Evolutionary conservation across 2,329 filamentous ascomycete genomes (phyloP).

Genomic region (Penicillium sp.): DNA sequence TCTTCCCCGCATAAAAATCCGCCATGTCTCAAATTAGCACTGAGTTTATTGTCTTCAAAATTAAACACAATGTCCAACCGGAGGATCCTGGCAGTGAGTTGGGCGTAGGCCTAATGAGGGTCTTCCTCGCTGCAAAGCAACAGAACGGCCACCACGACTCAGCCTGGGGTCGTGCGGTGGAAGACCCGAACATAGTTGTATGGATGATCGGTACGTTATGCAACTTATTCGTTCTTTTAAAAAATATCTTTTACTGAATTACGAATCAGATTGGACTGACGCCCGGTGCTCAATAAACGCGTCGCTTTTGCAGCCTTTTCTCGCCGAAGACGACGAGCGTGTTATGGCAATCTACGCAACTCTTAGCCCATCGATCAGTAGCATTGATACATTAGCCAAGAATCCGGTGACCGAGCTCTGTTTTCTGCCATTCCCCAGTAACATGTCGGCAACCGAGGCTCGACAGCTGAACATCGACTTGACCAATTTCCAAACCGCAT

Average conservation of each 20-base stretch:
- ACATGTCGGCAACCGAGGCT: conserved; percentile 35
- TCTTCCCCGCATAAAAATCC: background rate
- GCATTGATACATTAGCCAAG: conserved; percentile 35
- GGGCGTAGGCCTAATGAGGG: conserved; percentile 35
- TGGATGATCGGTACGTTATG: conserved; percentile 43
- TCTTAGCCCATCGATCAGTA: conserved; percentile 33
- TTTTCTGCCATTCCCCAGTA: conserved; percentile 48
- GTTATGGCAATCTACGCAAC: conserved; percentile 36
- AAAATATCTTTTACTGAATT: background rate
- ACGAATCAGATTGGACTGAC: conserved; percentile 39
- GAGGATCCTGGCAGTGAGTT: conserved; percentile 41
- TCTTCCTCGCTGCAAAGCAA: conserved; percentile 36
- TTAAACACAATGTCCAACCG: conserved; percentile 43
- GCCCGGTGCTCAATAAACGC: conserved; percentile 30
- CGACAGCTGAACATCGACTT: conserved; percentile 38
- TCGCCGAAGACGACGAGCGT: conserved; percentile 28
- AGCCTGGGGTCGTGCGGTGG: conserved; percentile 42
- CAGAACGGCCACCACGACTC: conserved; percentile 42
- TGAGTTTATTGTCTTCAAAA: conserved; percentile 44
- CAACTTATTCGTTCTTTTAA: background rate
- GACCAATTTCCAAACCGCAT: conserved; percentile 43
- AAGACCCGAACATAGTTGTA: conserved; percentile 42
- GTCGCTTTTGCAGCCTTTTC: conserved; percentile 28
- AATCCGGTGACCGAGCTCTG: conserved; percentile 56
- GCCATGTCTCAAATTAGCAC: conserved; percentile 34